Base-by-base conservation (phyloP, 345 rosid genomes). In the Arabidopsis arenosa region DNA sequence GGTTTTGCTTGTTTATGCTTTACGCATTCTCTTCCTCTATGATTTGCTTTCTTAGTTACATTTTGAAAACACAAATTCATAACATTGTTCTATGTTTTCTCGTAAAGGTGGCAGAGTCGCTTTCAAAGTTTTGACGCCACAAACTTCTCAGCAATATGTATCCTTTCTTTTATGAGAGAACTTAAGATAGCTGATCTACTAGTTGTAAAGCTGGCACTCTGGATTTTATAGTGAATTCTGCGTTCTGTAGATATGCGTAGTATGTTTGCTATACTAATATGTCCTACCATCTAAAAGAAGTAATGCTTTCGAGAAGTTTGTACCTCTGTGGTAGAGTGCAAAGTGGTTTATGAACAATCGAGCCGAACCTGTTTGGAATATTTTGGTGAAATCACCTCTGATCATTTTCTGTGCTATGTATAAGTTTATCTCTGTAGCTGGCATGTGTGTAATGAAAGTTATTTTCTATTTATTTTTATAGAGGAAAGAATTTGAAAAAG, bases 131-230 rank as follows among this genome's bases (percentile, higher is more conserved):
- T 74, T 35, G 93, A 90, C 53, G 92, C 95, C 54, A 56, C 79
- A 28, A 89, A 90, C 62, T 92, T 90, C 80, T 81, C 84, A 0
- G 91, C 88, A 43, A 92, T 94, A 73, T 94, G 98, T 92, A 94
- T 94, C 97, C 95, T 90, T 15, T 78, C 28, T 39, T 30, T 40
- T 13, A 2, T 69, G 54, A 61, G 57, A 61, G 7, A 73, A 12
- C 28, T 66, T 62, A 0, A 4, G 8, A 14, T 17, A 28, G 10
- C 37, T 55, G 21, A 13, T 53, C 21, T 18, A 18, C 5, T 71
- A 18, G 11, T 48, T 64, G 5, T 9, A 11, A 6, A 44, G 44
- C 26, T 56, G 32, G 23, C 30, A 58, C 37, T 63, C 11, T 63
- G 5, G 63, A 15, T 13, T 41, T 23, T 66, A 49, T 44, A 48